phyloP scores from a whole-genome alignment of 345 rosid species.

The Euclidium syriacum region DNA sequence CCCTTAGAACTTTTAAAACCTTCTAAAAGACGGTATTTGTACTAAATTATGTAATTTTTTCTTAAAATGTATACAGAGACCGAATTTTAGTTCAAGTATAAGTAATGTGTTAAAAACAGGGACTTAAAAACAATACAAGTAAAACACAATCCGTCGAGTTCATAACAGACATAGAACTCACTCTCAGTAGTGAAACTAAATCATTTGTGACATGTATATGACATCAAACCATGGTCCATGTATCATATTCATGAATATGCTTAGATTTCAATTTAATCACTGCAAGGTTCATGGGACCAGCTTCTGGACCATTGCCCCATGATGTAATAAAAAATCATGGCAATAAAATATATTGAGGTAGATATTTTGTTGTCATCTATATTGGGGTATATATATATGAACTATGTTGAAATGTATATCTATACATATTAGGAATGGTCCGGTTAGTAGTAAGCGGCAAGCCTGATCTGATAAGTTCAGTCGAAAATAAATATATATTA shows the following conservation, averaged over 20 bases:
- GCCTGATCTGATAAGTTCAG: background rate
- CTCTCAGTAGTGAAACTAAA: background rate
- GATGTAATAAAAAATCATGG: background rate
- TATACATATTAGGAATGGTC: no score
- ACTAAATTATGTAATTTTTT: no score
- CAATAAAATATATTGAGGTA: background rate
- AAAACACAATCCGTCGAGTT: no score
- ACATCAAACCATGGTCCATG: slow-evolving; percentile 7
- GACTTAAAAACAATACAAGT: no score
- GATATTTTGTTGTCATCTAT: background rate
- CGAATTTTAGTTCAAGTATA: no score
- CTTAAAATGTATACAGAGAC: background rate
- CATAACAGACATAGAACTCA: background rate
- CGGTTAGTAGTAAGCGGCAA: background rate
- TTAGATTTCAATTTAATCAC: slow-evolving; percentile 8
- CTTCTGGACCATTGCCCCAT: background rate
- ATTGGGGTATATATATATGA: background rate
- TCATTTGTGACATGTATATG: background rate
- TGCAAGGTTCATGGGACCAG: slow-evolving; percentile 15
- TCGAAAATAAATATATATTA: background rate
- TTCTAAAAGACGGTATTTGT: no score
- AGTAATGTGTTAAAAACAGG: background rate
- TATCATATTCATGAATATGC: background rate
- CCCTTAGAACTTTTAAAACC: no score
- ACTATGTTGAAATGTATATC: no score